Evolutionary conservation across 176 grass and related monocot genomes (phyloP).

Genomic region (Dendrocalamus sinicus): DNA sequence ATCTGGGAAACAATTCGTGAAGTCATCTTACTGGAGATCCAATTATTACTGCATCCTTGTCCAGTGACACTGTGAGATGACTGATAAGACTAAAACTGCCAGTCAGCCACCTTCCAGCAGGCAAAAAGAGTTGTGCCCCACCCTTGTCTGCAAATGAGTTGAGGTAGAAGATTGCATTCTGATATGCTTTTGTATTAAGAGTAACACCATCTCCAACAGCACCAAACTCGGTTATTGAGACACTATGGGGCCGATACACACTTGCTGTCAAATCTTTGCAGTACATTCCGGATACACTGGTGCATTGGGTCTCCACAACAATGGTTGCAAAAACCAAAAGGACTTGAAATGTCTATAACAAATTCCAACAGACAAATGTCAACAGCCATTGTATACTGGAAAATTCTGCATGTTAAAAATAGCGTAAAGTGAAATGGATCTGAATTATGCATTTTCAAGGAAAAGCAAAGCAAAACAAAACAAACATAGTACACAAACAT

Average conservation of each 20-base stretch:
- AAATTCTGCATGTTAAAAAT: neutral
- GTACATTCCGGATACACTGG: conserved; percentile 50
- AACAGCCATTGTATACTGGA: no score
- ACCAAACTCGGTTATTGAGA: conserved; percentile 85
- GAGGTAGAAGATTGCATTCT: conserved; percentile 98
- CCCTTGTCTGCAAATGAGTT: conserved; percentile 96
- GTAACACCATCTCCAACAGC: conserved; percentile 88
- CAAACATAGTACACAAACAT: neutral
- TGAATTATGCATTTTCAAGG: neutral
- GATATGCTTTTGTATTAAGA: conserved; percentile 90
- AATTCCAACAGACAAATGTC: no score
- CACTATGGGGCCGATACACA: conserved; percentile 83
- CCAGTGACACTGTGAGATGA: no score
- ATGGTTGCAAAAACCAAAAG: no score
- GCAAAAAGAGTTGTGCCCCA: conserved; percentile 85
- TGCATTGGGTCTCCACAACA: conserved; percentile 22
- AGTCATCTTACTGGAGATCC: no score
- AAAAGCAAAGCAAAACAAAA: neutral
- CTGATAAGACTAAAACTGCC: conserved; percentile 93
- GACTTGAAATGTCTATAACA: no score
- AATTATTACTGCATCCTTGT: no score
- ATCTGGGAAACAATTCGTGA: no score
- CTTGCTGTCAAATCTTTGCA: conserved; percentile 72
- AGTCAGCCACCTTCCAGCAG: conserved; percentile 90
- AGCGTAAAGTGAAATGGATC: neutral